phyloP scores from a whole-genome alignment of 108 stramenopile genomes.

The Stephanodiscus triporus region DNA sequence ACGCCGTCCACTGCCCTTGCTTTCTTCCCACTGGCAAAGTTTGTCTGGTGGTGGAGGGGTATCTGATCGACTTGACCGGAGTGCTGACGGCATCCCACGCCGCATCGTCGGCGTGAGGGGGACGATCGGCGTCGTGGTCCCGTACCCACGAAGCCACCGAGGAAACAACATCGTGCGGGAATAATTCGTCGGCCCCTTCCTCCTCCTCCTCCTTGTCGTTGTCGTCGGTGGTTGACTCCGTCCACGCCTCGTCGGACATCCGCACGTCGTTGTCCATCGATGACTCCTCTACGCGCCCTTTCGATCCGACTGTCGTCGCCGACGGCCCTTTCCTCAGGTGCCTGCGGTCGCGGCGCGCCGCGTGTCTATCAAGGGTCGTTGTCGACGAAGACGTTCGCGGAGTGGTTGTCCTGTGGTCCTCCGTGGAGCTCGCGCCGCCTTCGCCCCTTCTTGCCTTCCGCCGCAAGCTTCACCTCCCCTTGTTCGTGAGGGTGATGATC shows the following conservation, averaged over 20 bases:
- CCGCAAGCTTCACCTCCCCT: not conserved
- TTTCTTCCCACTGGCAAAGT: constrained; percentile 63
- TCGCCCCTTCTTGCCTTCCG: not conserved
- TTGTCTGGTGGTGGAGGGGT: constrained; percentile 68
- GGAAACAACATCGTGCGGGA: constrained; percentile 1
- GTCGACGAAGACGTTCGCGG: not conserved
- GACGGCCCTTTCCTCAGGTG: not conserved
- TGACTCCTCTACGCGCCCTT: not conserved
- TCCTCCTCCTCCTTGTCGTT: too few relatives aligned
- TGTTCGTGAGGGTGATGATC: not conserved
- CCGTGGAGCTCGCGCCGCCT: not conserved
- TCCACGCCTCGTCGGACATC: constrained; percentile 2
- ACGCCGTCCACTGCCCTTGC: constrained; percentile 14
- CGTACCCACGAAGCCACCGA: not conserved
- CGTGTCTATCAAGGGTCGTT: not conserved
- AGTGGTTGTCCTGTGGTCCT: not conserved
- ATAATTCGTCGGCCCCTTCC: constrained; percentile 16
- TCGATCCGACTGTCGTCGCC: not conserved
- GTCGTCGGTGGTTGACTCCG: not conserved
- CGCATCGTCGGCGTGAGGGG: not conserved
- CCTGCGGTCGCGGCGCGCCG: not conserved
- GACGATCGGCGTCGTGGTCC: not conserved
- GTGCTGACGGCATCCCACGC: constrained; percentile 18
- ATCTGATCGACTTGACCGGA: constrained; percentile 31
- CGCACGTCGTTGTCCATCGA: not conserved